Percentiles rank a stretch among this genome's conserved stretches.
Conservation (phyloP, 495 filamentous ascomycete genomes). For the Tuber umbilicatum region DNA sequence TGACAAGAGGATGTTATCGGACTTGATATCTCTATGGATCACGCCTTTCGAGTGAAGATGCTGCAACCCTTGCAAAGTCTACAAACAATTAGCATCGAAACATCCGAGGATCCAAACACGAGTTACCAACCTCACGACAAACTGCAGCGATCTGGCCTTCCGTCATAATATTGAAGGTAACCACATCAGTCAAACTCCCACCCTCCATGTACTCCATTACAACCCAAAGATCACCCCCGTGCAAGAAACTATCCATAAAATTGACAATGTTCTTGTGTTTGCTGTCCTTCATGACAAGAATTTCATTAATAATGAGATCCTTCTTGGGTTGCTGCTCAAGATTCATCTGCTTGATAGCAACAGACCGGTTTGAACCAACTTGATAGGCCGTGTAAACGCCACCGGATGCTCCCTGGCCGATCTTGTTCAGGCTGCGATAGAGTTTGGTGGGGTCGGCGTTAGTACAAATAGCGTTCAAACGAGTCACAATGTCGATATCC, state of each 20-base stretch:
- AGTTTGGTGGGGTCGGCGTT: constrained; percentile 78
- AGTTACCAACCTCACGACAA: constrained; percentile 64
- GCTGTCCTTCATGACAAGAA: constrained; percentile 97
- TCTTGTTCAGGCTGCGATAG: constrained; percentile 85
- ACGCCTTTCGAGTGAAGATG: constrained; percentile 96
- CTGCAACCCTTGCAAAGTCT: constrained; percentile 84
- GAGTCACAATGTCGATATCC: constrained; percentile 68
- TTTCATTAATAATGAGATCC: constrained; percentile 97
- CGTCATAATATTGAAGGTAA: constrained; percentile 98
- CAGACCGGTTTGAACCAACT: constrained; percentile 70
- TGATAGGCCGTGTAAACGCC: constrained; percentile 93
- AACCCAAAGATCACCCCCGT: constrained; percentile 87
- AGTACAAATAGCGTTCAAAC: constrained; percentile 80
- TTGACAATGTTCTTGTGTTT: constrained; percentile 98
- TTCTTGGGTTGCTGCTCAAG: constrained; percentile 97
- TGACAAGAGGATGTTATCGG: constrained; percentile 93
- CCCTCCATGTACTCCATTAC: constrained; percentile 99
- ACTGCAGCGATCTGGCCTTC: constrained; percentile 95
- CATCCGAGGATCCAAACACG: neutral
- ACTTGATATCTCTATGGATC: constrained; percentile 98
- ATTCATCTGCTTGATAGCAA: constrained; percentile 99
- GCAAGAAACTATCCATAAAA: constrained; percentile 92
- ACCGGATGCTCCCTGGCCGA: constrained; percentile 94
- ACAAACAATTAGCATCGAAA: constrained; percentile 9
- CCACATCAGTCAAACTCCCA: constrained; percentile 92